A percentile compares a stretch with the other conserved stretches of the same genome.
These are phyloP conservation scores for Colletotrichum musae DNA, from an alignment of 2,329 filamentous ascomycete genomes.

Conservation along the genomic window DNA sequence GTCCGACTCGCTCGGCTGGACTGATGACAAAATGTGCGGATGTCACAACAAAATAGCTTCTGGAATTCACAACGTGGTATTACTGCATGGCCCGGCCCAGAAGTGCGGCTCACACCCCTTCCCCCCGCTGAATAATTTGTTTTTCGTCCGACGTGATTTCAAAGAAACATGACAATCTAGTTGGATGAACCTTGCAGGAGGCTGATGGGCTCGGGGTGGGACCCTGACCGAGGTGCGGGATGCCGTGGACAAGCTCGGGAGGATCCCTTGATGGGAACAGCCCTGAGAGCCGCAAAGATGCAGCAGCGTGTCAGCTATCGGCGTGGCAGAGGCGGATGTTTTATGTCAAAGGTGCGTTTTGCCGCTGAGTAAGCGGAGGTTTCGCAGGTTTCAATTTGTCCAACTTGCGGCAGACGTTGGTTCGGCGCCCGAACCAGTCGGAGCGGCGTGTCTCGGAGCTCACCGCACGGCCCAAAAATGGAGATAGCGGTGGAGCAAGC, in stretches of 20 bases:
- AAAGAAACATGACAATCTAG: neutral
- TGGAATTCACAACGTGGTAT: neutral
- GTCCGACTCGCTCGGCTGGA: neutral
- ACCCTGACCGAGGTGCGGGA: slow-evolving; percentile 27
- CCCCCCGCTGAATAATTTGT: slow-evolving; percentile 26
- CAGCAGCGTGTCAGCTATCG: neutral
- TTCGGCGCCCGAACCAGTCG: slow-evolving; percentile 9
- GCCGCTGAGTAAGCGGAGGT: slow-evolving; percentile 28
- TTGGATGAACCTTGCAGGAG: slow-evolving; percentile 15
- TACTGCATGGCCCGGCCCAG: neutral
- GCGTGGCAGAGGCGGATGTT: neutral
- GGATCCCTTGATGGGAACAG: slow-evolving; percentile 4
- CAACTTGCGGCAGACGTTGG: neutral
- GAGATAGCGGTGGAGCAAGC: slow-evolving; percentile 12
- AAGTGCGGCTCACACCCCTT: neutral
- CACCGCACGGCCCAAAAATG: slow-evolving; percentile 5
- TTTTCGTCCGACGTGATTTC: neutral
- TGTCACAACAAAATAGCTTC: slow-evolving; percentile 4
- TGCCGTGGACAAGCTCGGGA: slow-evolving; percentile 11
- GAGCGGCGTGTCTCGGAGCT: slow-evolving; percentile 25
- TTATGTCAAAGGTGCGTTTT: neutral
- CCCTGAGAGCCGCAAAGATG: slow-evolving; percentile 18
- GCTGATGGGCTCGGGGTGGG: slow-evolving; percentile 19
- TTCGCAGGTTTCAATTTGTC: neutral
- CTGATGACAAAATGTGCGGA: slow-evolving; percentile 16